A percentile compares a stretch with the other conserved stretches of the same genome.
Conservation (phyloP, 2,329 filamentous ascomycete species). For the Fusarium sp. region DNA sequence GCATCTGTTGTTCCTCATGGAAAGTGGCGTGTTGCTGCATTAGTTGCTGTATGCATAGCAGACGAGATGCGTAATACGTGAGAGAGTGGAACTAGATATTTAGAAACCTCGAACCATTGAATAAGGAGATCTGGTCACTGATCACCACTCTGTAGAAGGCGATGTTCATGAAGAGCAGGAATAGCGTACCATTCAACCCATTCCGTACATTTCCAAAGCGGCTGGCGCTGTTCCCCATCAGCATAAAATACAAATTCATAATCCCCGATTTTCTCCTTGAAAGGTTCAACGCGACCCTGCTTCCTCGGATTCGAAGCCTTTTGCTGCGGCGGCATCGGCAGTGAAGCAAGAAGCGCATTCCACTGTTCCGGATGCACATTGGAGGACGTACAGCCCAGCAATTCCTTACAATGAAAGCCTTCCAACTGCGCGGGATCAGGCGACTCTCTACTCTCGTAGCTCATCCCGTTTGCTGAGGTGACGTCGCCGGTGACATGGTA, state of each 20-base stretch:
- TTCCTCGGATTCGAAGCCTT: neutral
- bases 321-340: neutral
- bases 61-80: neutral
- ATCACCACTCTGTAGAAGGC: neutral
- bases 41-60: fast-evolving
- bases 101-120: neutral
- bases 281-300: neutral
- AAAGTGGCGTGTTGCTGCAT: fast-evolving
- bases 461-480: neutral
- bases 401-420: neutral
- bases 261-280: fast-evolving
- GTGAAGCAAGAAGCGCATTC: neutral
- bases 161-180: neutral
- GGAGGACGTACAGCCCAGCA: neutral
- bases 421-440: fast-evolving
- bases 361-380: neutral
- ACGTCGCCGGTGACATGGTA: neutral
- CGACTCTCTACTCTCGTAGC: neutral
- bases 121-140: neutral
- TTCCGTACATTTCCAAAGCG: conserved; percentile 1
- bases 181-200: neutral
- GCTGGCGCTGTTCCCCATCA: neutral
- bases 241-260: neutral
- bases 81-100: no score
- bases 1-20: fast-evolving